Conservation (phyloP, 768 basidiomycete species). For the Hebeloma cylindrosporum region DNA sequence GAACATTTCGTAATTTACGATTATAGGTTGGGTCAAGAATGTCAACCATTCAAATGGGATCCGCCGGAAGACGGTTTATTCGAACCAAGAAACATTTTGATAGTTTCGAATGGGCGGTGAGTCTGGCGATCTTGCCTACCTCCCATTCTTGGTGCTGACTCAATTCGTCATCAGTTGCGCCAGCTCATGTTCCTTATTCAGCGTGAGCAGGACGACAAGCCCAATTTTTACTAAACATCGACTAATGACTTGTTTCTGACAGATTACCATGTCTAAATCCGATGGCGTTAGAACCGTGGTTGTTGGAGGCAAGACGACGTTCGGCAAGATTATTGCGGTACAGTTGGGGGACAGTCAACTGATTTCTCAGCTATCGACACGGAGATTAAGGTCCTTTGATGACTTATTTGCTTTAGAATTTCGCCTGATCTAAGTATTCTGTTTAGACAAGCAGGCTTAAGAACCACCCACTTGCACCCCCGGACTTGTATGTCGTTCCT, state of each 20-base stretch:
- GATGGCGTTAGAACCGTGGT: constrained; percentile 60
- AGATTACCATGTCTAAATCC: constrained; percentile 61
- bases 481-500: constrained; percentile 50
- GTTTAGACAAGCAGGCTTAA: constrained; percentile 51
- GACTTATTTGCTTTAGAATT: constrained; percentile 1
- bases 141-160: background rate
- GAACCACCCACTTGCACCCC: constrained; percentile 54
- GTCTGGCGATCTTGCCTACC: background rate
- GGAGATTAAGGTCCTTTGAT: constrained; percentile 55
- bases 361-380: constrained; percentile 60
- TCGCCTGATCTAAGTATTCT: background rate
- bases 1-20: background rate
- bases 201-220: constrained; percentile 32
- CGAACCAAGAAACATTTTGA: constrained; percentile 46
- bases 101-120: constrained; percentile 57
- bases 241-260: constrained; percentile 12
- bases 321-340: constrained; percentile 58
- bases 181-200: constrained; percentile 48
- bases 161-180: constrained; percentile 36
- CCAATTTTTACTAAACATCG: constrained; percentile 9
- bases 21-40: constrained; percentile 45
- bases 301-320: constrained; percentile 49
- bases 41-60: constrained; percentile 37
- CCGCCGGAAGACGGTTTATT: constrained; percentile 49
- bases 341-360: constrained; percentile 62